Base-by-base conservation (phyloP, 768 basidiomycete genomes). In the Suillus clintonianus region DNA sequence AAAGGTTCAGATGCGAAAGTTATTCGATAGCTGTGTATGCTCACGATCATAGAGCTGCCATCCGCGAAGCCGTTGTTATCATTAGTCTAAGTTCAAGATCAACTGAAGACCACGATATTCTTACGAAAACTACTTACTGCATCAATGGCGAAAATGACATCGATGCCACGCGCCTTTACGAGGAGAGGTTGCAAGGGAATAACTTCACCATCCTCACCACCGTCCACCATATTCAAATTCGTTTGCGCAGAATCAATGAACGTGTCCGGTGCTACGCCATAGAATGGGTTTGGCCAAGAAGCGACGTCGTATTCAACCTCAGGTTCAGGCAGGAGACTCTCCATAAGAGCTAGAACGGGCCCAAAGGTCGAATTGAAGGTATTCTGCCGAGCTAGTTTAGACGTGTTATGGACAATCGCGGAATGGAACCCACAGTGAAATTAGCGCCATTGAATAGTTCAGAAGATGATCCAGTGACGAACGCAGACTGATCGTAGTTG, bases 141-240 rank as follows among this genome's bases (percentile, higher is more conserved):
- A 68, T 87, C 86, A 53, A 86, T 79, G 0, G 83, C 84, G 37
- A 86, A 55, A 67, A 87, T 81, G 8, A 79, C 77, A 63, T 87
- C 86, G 59, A 86, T 68, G 0, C 68, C 73, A 50, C 85, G 80
- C 27, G 76, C 76, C 43, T 78, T 72, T 55, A 84, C 78, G 14
- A 86, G 77, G 43, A 86, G 76, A 2, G 86, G 86, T 56, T 82
- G 81, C 19, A 85, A 36, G 4, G 85, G 83, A 42, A 85, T 72
- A 57, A 81, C 67, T 65, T 82, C 76, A 15, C 81, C 81, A 50
- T 80, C 74, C 62, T 77, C 76, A 9, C 81, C 82, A 30, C 81
- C 82, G 57, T 82, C 80, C 39, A 77, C 74, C 6, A 82, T 55
- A 42, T 64, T 64, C 0, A 83, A 70, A 30, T 78, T 65, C 11